A percentile compares a stretch with the other conserved stretches of the same genome.
Evolutionary conservation across 805 yeast genomes (phyloP).

Genomic region (Wickerhamiella brachini): DNA sequence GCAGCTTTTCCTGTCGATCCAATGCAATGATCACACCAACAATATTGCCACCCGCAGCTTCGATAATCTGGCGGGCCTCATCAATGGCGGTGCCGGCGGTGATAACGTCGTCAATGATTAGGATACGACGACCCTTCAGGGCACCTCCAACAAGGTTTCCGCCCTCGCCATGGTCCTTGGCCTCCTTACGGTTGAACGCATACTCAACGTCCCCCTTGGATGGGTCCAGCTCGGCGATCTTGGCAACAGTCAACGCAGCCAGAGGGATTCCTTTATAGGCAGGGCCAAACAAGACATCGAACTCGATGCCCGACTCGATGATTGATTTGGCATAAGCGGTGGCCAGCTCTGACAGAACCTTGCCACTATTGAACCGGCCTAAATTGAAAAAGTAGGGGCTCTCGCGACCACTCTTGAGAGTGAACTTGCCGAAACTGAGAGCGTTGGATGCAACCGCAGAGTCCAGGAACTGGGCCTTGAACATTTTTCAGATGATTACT

Average conservation of each 20-base stretch:
- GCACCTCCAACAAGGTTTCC: slow-evolving; percentile 83
- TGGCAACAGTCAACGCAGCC: slow-evolving; percentile 85
- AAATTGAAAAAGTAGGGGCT: slow-evolving; percentile 96
- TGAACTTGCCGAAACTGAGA: slow-evolving; percentile 75
- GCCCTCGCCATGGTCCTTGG: slow-evolving; percentile 97
- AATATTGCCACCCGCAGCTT: slow-evolving; percentile 51
- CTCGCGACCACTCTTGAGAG: slow-evolving; percentile 78
- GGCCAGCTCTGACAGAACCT: slow-evolving; percentile 64
- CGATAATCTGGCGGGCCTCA: slow-evolving; percentile 78
- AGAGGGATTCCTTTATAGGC: slow-evolving; percentile 96
- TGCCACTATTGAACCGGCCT: slow-evolving; percentile 80
- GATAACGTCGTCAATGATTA: slow-evolving; percentile 93
- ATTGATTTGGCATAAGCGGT: slow-evolving; percentile 82
- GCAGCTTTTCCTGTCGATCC: slow-evolving; percentile 83
- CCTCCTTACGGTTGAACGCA: slow-evolving; percentile 79
- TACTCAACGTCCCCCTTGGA: slow-evolving; percentile 60
- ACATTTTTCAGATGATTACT: slow-evolving; percentile 21
- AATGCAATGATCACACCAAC: slow-evolving; percentile 82
- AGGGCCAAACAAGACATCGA: slow-evolving; percentile 90
- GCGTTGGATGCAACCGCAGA: slow-evolving; percentile 74
- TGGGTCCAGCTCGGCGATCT: slow-evolving; percentile 72
- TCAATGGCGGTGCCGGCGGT: slow-evolving; percentile 97
- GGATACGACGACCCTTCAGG: slow-evolving; percentile 53
- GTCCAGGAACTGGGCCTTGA: slow-evolving; percentile 55
- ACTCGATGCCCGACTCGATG: slow-evolving; percentile 64